Evolutionary conservation across 2,329 filamentous ascomycete species (phyloP).

Genomic region (Metarhizium rileyi): DNA sequence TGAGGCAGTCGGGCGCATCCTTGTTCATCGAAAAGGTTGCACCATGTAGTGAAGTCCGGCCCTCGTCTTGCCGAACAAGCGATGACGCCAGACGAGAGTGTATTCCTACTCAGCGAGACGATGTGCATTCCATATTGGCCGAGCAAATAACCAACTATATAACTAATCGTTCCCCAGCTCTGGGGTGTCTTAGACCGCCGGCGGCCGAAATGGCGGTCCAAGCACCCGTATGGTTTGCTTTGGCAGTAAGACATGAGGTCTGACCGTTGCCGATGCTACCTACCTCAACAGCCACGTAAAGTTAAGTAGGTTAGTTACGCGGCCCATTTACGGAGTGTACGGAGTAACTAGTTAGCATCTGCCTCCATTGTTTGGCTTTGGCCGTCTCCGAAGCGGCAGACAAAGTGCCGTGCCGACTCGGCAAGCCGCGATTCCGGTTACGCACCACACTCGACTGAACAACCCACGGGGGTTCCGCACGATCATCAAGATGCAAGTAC

Average conservation of each 20-base stretch:
- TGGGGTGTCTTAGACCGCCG: not conserved
- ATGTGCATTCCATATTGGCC: not conserved
- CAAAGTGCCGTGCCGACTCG: not conserved
- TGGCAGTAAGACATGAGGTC: not conserved
- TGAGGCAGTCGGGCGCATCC: no score
- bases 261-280: not conserved
- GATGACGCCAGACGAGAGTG: not conserved
- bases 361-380: not conserved
- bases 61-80: not conserved
- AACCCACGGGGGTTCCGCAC: no score
- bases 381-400: not conserved
- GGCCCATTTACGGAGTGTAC: not conserved
- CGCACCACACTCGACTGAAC: not conserved
- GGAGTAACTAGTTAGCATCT: no score
- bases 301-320: not conserved
- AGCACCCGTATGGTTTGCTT: not conserved
- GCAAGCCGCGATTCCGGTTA: not conserved
- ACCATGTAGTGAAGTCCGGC: not conserved
- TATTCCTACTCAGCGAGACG: not conserved
- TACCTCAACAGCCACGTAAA: not conserved
- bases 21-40: not conserved
- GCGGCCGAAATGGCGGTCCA: not conserved
- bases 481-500: not conserved
- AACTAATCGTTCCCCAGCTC: no score
- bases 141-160: no score